Evolutionary conservation across 495 filamentous ascomycete species (phyloP), one percentile per base, ranked within the genome.

Genomic region (Hamigera avellanea): DNA sequence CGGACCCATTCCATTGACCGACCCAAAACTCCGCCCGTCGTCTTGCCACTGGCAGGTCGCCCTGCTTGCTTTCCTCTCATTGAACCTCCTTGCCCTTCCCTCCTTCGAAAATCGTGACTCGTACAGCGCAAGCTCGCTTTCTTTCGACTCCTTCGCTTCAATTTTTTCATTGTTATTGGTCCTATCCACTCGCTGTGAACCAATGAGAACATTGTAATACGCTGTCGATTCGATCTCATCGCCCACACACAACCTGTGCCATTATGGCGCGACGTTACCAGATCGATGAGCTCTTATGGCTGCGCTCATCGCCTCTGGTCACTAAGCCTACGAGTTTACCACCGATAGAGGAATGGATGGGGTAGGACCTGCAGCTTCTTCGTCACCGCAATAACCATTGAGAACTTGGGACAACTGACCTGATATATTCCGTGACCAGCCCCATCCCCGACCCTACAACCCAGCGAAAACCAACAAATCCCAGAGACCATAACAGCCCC

Each of bases 291-390:
- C 74, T 98, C 42, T 64, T 84, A 44, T 61, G 59, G 52, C 70
- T 99, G 44, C 77, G 79, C 54, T 59, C 79, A 30, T 99, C 91
- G 36, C 88, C 87, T 33, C 72, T 95, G 46, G 86, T 86, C 48
- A 61, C 72, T 39, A 94, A 89, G 50, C 91, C 91, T 23, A 57
- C 75, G 32, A 69, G 68, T 34, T 72, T 99, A 28, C 91, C 91
- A 17, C 81, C 87, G 16, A 75, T 83, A 39, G 87, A 93, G 66
- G 87, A 96, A 70, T 99, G 91, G 91, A 95, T 96, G 86, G 88
- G 89, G 86, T 93, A 73, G 53, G 79, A 36, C n/a, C n/a, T n/a
- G n/a, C n/a, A n/a, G n/a, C n/a, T n/a, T n/a, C 21, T 23, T 23
- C 9, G 21, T n/a, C 21, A 23, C 9, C 21, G 21, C 9, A 23